Evolutionary conservation across 345 rosid species (phyloP).

Genomic region (Eucalyptus fibrosa): DNA sequence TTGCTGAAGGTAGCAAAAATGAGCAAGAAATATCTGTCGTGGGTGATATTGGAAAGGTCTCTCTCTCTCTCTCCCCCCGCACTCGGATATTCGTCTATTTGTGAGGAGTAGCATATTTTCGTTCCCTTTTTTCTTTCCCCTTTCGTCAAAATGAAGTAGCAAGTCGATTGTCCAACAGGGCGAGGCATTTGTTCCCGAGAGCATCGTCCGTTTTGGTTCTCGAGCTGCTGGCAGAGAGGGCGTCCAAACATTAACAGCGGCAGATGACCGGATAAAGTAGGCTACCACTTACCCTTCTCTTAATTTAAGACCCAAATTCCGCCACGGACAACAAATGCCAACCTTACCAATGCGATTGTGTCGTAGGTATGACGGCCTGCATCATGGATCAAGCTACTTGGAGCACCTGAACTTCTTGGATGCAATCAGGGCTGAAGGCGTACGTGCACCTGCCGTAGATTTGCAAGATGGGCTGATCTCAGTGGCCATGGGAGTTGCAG

Average conservation of each 20-base stretch:
- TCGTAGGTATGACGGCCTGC: constrained; percentile 77
- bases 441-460: constrained; percentile 45
- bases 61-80: background rate
- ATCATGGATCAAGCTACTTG: constrained; percentile 90
- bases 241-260: constrained; percentile 50
- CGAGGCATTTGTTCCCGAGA: constrained; percentile 90
- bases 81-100: background rate
- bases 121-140: background rate
- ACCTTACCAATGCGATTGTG: background rate
- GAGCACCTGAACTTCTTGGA: constrained; percentile 76
- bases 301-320: background rate
- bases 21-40: constrained; percentile 89
- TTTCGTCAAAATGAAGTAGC: background rate
- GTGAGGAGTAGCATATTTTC: background rate
- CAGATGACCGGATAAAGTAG: constrained; percentile 61
- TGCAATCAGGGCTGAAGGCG: constrained; percentile 41
- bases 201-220: constrained; percentile 51
- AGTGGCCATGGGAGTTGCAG: constrained; percentile 96
- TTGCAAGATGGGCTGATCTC: constrained; percentile 85
- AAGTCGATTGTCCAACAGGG: constrained; percentile 32
- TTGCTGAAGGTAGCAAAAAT: constrained; percentile 94
- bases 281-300: background rate
- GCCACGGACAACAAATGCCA: background rate
- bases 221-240: constrained; percentile 60
- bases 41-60: constrained; percentile 71